Percentiles rank a stretch among this genome's conserved stretches.
Evolutionary conservation across 495 filamentous ascomycete genomes (phyloP).

Genomic region (Cercophora samala): DNA sequence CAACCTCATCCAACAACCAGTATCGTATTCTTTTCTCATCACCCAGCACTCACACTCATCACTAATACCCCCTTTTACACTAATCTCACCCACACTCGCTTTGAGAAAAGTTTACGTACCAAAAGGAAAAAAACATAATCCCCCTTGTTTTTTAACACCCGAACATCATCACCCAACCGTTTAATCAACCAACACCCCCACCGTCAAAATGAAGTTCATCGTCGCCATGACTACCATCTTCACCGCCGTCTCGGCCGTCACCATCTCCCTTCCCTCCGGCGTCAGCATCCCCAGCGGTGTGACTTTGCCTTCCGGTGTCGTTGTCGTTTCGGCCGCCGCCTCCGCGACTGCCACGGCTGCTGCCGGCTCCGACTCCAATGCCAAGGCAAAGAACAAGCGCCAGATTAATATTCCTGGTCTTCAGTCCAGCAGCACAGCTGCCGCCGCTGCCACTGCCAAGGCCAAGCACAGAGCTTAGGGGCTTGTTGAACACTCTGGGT

Average conservation of each 20-base stretch:
- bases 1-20: not conserved
- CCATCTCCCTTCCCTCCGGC: conserved; percentile 31
- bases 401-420: conserved; percentile 2
- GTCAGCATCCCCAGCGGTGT: conserved; percentile 28
- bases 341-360: conserved; percentile 16
- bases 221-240: conserved; percentile 17
- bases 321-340: conserved; percentile 22
- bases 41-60: conserved; percentile 12
- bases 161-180: not conserved
- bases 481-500: not conserved
- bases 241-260: conserved; percentile 21
- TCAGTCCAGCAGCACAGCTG: not conserved
- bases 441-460: conserved; percentile 1
- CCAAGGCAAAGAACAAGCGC: conserved; percentile 14
- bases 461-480: not conserved
- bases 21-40: not conserved
- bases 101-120: not conserved
- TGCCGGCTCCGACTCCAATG: conserved; percentile 16
- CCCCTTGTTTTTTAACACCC: not conserved
- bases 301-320: conserved; percentile 32
- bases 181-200: conserved; percentile 11
- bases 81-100: conserved; percentile 9
- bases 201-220: conserved; percentile 24
- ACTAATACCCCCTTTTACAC: conserved; percentile 3
- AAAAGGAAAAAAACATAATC: conserved; percentile 1